These are phyloP conservation scores for Emiliania huxleyi DNA, from an alignment of 78 protist genomes.

Conservation along the genomic window DNA sequence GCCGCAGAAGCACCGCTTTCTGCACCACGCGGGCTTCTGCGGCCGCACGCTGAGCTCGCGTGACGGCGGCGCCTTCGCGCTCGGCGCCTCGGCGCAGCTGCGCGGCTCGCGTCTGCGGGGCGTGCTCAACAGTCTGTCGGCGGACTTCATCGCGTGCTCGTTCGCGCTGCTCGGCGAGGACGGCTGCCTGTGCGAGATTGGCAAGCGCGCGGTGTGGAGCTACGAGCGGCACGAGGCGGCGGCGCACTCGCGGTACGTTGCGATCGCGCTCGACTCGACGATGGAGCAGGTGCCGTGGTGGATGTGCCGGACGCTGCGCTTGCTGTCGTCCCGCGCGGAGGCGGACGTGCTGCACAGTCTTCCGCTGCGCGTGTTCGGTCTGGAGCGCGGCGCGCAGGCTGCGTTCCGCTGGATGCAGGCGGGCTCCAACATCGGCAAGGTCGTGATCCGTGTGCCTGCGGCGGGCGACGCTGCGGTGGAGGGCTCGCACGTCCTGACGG, in stretches of 20 bases:
- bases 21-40: background rate
- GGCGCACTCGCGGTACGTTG: background rate
- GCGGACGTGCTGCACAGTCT: background rate
- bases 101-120: background rate
- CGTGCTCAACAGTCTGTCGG: slow-evolving; percentile 9
- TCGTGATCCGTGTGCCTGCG: background rate
- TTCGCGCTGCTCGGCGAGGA: slow-evolving; percentile 20
- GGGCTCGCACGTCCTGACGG: slow-evolving; percentile 3
- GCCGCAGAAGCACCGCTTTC: background rate
- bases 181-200: slow-evolving; percentile 12
- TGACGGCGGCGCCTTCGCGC: background rate
- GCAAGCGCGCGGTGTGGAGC: slow-evolving; percentile 29
- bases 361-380: background rate
- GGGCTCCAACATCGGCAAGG: slow-evolving; percentile 20
- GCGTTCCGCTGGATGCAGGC: slow-evolving; percentile 9
- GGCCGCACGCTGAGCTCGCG: background rate
- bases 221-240: background rate
- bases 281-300: background rate
- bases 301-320: background rate
- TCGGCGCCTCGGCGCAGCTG: background rate
- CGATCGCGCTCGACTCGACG: background rate
- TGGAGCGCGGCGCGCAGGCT: background rate
- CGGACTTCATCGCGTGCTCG: background rate
- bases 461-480: no score
- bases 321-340: background rate